A percentile compares a stretch with the other conserved stretches of the same genome.
phyloP scores from a whole-genome alignment of 495 filamentous ascomycete genomes.

The Neurospora sp. region DNA sequence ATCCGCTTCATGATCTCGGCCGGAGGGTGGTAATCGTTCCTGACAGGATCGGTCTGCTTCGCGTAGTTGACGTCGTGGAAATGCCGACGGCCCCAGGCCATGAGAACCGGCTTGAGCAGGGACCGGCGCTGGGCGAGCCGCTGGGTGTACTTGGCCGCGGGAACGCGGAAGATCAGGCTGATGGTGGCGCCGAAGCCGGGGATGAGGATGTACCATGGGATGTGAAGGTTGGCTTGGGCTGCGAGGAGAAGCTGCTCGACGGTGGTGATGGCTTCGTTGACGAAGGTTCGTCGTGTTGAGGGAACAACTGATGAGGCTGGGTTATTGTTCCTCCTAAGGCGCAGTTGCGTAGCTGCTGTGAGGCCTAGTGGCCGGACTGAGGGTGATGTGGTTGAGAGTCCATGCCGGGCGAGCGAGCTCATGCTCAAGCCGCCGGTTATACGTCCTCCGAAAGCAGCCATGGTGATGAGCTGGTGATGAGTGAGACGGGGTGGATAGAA shows the following conservation, averaged over 20 bases:
- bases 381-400: neutral
- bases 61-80: conserved; percentile 14
- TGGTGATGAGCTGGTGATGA: neutral
- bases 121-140: conserved; percentile 30
- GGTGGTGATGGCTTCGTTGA: conserved; percentile 39
- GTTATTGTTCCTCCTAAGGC: neutral
- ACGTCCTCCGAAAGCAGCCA: neutral
- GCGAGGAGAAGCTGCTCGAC: conserved; percentile 48
- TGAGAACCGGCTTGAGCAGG: conserved; percentile 40
- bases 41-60: neutral
- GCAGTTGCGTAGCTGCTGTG: neutral
- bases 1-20: neutral
- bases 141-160: conserved; percentile 46
- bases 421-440: neutral
- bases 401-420: neutral
- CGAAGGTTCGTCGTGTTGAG: neutral
- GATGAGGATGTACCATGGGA: conserved; percentile 63
- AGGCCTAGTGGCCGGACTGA: neutral
- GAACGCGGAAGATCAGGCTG: conserved; percentile 48
- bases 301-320: neutral
- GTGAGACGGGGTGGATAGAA: neutral
- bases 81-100: conserved; percentile 36
- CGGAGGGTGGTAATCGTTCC: neutral
- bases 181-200: conserved; percentile 59
- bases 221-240: conserved; percentile 47